Evolutionary conservation across 306 rosid species (phyloP), one percentile per base, ranked within the genome.

Genomic region (Vigna reflexopilosa): DNA sequence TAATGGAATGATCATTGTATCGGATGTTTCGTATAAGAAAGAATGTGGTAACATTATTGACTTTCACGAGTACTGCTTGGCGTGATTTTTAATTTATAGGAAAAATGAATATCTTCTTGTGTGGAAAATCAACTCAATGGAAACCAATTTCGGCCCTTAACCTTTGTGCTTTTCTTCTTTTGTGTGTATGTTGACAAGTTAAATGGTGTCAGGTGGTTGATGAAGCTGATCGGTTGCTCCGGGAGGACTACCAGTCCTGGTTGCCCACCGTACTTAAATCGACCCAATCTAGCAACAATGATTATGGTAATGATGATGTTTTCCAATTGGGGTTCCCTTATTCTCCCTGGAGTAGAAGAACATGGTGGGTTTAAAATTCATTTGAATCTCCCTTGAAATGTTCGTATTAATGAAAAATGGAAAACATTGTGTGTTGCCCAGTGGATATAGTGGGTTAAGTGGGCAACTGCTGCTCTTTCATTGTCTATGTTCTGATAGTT

Each of bases 231-330:
- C 88, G 96, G 40, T 75, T 95, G 77, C 95, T 92, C 6, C 88
- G 98, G 79, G 98, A 95, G 83, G 89, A 97, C 74, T 92, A 95
- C 80, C 98, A 95, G 71, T 91, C 93, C 22, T 92, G 98, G 97
- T 88, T 95, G 63, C 98, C 97, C 68, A 87, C 91, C 13, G 96
- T 91, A 80, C 92, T 95, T 76, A 88, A 84, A 58, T 78, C 83
- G 83, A 85, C 88, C 55, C 82, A 72, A 54, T 65, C 80, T 57
- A 83, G 76, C 10, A 89, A 92, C 64, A 86, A 88, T 59, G 67
- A 83, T 61, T 63, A 81, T 78, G 68, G 7, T 56, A 56, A 4
- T 30, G 34, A 30, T 30, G 34, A 30, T 30, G 75, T 69, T 56
- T 80, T 75, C 77, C 88, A 89, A 63, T 40, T 69, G 13, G 85